Evolutionary conservation across 805 yeast species (phyloP), one percentile per base, ranked within the genome.

Genomic region (Teunomyces atbi): DNA sequence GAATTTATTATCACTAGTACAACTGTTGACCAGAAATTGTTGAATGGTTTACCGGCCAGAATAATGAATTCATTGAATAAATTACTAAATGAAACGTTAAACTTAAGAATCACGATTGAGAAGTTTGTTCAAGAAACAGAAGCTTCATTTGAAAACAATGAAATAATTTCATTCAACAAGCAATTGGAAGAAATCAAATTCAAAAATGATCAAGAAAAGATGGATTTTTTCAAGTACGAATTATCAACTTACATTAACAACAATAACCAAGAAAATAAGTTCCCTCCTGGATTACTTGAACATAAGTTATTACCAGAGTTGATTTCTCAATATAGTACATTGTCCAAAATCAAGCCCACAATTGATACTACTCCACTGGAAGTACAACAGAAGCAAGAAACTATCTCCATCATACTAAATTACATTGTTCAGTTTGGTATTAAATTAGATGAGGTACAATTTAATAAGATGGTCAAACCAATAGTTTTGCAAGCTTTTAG

Each of bases 221-320:
- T 83, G 45, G 65, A 50, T 1, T 71, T 69, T 39, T 65, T 71
- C 54, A 71, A 61, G 45, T 51, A 51, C 39, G 69, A 66, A 40
- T 56, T 72, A n/a, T 28, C 50, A 4, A 42, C 23, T 11, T 47
- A 28, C 18, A 51, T 61, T 12, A 53, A 53, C 13, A 57, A 59
- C 13, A 53, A 46, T 7, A 41, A 39, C 20, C 45, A 44, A 5
- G 52, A 52, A 29, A 44, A 38, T 21, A 18, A 45, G 6, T 70
- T 64, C 77, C 89, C 60, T 47, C 75, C 42, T 72, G 87, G 54
- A 68, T 82, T 61, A 58, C 56, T 88, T 30, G 83, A 81, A 34
- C 68, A 77, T 48, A 77, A 77, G 50, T 65, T 89, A 7, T 63
- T 91, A n/a, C 96, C 97, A 0, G 89, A 86, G 54, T 66, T 91